Conservation (phyloP, 202 grass and related monocot genomes). For the Eragrostis tef region DNA sequence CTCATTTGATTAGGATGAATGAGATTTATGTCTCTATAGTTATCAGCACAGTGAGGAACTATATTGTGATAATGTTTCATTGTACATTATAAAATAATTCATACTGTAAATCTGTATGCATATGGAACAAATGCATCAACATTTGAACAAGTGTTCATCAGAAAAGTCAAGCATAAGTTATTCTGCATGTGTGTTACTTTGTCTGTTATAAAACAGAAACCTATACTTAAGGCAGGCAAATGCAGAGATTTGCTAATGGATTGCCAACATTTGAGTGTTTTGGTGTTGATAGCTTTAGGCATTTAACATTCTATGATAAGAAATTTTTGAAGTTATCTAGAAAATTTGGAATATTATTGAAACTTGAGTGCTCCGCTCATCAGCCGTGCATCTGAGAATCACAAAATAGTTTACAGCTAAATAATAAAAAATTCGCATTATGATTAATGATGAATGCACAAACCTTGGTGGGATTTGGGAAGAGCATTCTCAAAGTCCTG, state of each 20-base stretch:
- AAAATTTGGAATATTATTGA: slow-evolving; percentile 30
- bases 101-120: slow-evolving; percentile 10
- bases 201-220: background rate
- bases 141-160: slow-evolving; percentile 12
- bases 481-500: slow-evolving; percentile 62
- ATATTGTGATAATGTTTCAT: slow-evolving; percentile 24
- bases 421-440: slow-evolving; percentile 33
- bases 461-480: slow-evolving; percentile 91
- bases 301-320: slow-evolving; percentile 11
- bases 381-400: background rate
- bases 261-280: slow-evolving; percentile 17
- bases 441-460: slow-evolving; percentile 42
- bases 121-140: slow-evolving; percentile 10
- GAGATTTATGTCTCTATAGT: slow-evolving; percentile 1
- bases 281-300: slow-evolving; percentile 19
- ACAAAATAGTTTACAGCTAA: slow-evolving; percentile 10
- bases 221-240: slow-evolving; percentile 16
- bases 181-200: slow-evolving; percentile 13
- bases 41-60: slow-evolving; percentile 13
- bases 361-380: background rate
- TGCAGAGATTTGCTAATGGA: background rate
- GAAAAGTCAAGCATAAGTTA: background rate
- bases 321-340: slow-evolving; percentile 30
- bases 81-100: slow-evolving; percentile 13
- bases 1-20: background rate